Evolutionary conservation across 176 grass and related monocot genomes (phyloP).

Genomic region (Musa troglodytarum): DNA sequence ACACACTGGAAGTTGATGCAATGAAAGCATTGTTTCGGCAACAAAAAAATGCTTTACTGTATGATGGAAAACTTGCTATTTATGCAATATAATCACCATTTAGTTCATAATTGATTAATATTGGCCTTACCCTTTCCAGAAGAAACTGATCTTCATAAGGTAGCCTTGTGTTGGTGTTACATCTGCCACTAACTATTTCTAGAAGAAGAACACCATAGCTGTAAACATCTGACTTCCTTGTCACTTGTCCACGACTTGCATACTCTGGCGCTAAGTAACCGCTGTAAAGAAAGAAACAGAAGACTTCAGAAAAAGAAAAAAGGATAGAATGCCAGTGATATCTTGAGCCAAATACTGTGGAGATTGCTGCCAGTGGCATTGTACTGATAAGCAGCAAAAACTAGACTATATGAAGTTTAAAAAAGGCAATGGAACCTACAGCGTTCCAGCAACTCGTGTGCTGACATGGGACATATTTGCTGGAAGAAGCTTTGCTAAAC

Average conservation of each 20-base stretch:
- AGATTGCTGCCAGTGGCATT: not conserved
- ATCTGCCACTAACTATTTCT: constrained; percentile 75
- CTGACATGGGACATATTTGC: constrained; percentile 75
- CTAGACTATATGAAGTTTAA: not conserved
- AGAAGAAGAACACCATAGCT: constrained; percentile 79
- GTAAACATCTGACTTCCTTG: constrained; percentile 80
- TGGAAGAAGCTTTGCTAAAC: constrained; percentile 65
- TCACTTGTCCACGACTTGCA: constrained; percentile 70
- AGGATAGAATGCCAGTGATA: not conserved
- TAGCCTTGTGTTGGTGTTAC: constrained; percentile 63
- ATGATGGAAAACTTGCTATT: not conserved
- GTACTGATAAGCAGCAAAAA: not conserved
- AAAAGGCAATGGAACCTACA: constrained; percentile 35
- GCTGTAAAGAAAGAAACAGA: constrained; percentile 18
- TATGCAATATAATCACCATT: not conserved
- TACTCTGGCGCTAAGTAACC: constrained; percentile 84
- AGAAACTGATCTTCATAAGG: constrained; percentile 72
- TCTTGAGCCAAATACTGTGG: not conserved
- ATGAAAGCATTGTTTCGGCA: too few relatives aligned
- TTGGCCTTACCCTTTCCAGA: constrained; percentile 59
- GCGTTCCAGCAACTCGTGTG: constrained; percentile 74
- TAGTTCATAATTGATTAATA: too few relatives aligned
- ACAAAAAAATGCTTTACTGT: too few relatives aligned
- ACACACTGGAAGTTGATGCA: too few relatives aligned
- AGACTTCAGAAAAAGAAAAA: not conserved